Evolutionary conservation across 495 filamentous ascomycete genomes (phyloP), one percentile per base, ranked within the genome.

Genomic region (Podospora pseudoanserina): DNA sequence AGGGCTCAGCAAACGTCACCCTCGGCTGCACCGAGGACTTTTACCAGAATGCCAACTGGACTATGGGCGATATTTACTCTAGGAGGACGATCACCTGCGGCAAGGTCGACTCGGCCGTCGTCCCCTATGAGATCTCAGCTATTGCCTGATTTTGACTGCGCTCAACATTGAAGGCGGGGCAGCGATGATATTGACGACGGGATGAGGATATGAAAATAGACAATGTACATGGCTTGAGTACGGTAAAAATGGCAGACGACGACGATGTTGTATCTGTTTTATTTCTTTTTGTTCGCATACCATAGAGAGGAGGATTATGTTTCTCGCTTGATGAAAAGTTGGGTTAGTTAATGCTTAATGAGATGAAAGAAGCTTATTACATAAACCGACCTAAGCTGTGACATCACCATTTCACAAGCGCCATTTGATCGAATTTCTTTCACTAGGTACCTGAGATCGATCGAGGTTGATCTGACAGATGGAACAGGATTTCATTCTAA

Each of bases 31-130:
- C 68, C 0, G 78, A 80, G 23, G 69, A 67, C 20, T 71, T 67
- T 0, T 80, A 70, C 69, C 61, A 72, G 70, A 82, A 83, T 72
- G 74, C 77, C 4, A 71, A 80, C 73, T 83, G 80, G 80, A 72
- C 68, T 0, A 67, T 74, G 7, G 81, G 81, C 7, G 61, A 81
- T 63, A 80, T 77, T 58, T 83, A 82, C 68, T 79, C 80, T 2
- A 66, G 53, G 57, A 74, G 79, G 9, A 64, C 65, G 26, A 73
- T 82, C 56, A 67, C 63, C 20, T 83, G 81, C 66, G 60, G 19
- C 9, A 76, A 75, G 1, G 72, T 78, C 5, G 72, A 74, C 9
- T 15, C 74, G 4, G 68, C 32, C 7, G 57, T 82, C 0, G 68
- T 67, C 60, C 76, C 80, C 5, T 68, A 73, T 27, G 64, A 77